phyloP scores from a whole-genome alignment of 2,329 filamentous ascomycete genomes.

The Teratosphaeria nubilosa region DNA sequence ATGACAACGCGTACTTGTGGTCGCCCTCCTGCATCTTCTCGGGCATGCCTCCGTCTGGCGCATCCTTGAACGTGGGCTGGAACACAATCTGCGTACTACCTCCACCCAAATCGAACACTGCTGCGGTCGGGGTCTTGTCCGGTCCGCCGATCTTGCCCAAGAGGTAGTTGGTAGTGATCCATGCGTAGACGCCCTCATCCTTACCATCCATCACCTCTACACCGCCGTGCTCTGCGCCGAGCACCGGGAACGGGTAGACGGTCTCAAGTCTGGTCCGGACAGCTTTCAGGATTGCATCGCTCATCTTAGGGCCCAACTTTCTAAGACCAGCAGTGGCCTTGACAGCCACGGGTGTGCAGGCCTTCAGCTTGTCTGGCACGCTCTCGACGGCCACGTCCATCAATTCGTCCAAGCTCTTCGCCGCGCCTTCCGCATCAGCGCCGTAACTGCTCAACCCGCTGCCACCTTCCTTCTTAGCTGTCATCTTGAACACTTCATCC shows the following conservation, averaged over 20 bases:
- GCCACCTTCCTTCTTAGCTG: conserved; percentile 70
- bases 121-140: conserved; percentile 81
- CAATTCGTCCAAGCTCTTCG: conserved; percentile 77
- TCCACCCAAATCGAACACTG: conserved; percentile 90
- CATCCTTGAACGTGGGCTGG: conserved; percentile 79
- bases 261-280: conserved; percentile 78
- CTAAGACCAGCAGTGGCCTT: conserved; percentile 94
- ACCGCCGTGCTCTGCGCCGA: conserved; percentile 72
- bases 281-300: conserved; percentile 72
- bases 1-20: conserved; percentile 88
- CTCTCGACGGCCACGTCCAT: conserved; percentile 75
- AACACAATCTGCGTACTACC: conserved; percentile 98
- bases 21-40: conserved; percentile 78
- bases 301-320: conserved; percentile 71
- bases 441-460: conserved; percentile 76
- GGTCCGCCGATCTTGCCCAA: conserved; percentile 93
- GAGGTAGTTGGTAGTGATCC: conserved; percentile 98
- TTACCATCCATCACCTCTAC: conserved; percentile 96
- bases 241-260: conserved; percentile 87
- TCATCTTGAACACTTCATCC: conserved; percentile 87
- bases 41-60: conserved; percentile 66
- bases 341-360: conserved; percentile 91
- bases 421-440: conserved; percentile 75
- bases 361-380: conserved; percentile 79
- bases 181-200: conserved; percentile 95